Conservation (phyloP, 2,329 filamentous ascomycete species). For the Apiospora saccharicola region DNA sequence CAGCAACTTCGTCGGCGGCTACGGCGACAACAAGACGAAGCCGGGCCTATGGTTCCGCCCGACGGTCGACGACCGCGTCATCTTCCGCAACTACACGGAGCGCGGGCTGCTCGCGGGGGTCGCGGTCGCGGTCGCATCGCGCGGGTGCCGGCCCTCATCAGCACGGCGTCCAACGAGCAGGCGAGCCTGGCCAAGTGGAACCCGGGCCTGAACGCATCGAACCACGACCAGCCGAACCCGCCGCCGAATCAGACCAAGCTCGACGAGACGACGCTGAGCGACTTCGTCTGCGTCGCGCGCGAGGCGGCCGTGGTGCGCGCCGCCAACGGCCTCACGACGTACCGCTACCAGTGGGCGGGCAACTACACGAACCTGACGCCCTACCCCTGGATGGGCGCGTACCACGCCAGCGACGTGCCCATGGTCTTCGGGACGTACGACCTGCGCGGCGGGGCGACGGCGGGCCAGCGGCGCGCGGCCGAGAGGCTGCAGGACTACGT, state of each 20-base stretch:
- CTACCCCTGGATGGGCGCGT: conserved; percentile 50
- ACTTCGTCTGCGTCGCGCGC: conserved; percentile 30
- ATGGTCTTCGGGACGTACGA: conserved; percentile 49
- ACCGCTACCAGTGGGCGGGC: conserved; percentile 49
- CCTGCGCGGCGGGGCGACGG: conserved; percentile 33
- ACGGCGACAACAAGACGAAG: conserved; percentile 28
- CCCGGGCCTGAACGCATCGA: conserved; percentile 38
- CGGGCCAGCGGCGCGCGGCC: conserved; percentile 36
- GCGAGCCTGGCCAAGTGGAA: conserved; percentile 37
- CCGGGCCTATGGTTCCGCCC: conserved; percentile 38
- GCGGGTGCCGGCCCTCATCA: conserved; percentile 40
- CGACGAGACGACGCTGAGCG: conserved; percentile 36
- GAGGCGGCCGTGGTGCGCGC: conserved; percentile 34
- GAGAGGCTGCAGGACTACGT: conserved; percentile 39
- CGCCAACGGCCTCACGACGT: conserved; percentile 13
- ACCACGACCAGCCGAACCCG: conserved; percentile 39
- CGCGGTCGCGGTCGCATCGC: conserved; percentile 30
- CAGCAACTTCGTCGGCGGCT: conserved; percentile 31
- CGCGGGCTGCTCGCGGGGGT: conserved; percentile 34
- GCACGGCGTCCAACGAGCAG: conserved; percentile 44
- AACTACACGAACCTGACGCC: conserved; percentile 51
- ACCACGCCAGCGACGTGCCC: conserved; percentile 48
- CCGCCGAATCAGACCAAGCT: conserved; percentile 25
- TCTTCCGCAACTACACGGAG: conserved; percentile 43
- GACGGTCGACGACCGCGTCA: conserved; percentile 39